Conservation (phyloP, 2,329 filamentous ascomycete genomes). For the Fusarium irregulare region DNA sequence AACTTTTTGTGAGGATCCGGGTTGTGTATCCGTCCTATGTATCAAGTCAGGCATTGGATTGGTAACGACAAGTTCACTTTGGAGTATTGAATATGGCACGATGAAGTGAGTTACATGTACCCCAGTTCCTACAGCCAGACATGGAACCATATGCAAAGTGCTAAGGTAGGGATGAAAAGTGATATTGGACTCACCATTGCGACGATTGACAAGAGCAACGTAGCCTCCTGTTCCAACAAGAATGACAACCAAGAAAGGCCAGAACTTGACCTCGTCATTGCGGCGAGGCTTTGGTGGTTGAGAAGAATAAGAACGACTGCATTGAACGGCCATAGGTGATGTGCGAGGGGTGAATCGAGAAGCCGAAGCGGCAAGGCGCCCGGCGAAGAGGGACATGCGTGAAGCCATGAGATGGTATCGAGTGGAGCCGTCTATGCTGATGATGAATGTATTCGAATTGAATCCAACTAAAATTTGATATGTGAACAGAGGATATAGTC, state of each 20-base stretch:
- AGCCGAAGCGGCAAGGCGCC: conserved; percentile 43
- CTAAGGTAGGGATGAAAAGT: background rate
- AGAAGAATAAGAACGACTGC: conserved; percentile 56
- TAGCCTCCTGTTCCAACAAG: conserved; percentile 62
- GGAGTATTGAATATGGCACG: background rate
- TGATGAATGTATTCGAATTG: no score
- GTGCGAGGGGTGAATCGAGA: conserved; percentile 34
- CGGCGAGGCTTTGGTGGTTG: conserved; percentile 53
- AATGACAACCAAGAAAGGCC: conserved; percentile 66
- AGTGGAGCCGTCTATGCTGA: background rate
- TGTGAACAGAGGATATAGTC: background rate
- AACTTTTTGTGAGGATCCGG: conserved; percentile 34
- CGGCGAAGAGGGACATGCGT: conserved; percentile 46
- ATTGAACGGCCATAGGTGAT: conserved; percentile 33
- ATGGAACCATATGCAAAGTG: background rate
- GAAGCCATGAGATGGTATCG: conserved; percentile 46
- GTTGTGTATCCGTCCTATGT: conserved; percentile 27
- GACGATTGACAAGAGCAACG: conserved; percentile 61
- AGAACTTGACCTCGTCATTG: conserved; percentile 63
- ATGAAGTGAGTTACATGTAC: background rate
- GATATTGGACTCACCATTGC: conserved; percentile 56
- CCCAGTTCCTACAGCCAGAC: background rate
- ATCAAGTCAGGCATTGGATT: conserved; percentile 4
- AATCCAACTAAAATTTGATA: background rate
- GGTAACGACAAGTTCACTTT: background rate